Base-by-base conservation (phyloP, 306 rosid genomes). In the Corylus heterophylla region DNA sequence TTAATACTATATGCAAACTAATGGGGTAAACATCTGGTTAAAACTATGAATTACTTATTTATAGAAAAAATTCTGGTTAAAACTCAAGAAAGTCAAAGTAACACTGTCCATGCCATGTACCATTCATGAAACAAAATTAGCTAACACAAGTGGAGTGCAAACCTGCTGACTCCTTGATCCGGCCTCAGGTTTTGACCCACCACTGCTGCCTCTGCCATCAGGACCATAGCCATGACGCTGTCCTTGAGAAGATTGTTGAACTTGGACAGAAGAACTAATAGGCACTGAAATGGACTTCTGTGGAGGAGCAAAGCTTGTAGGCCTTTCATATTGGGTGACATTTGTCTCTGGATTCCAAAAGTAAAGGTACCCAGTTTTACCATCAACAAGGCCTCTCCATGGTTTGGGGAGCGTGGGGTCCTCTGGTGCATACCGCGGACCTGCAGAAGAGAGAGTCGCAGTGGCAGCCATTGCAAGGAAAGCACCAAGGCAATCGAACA, bases 301-400 rank as follows among this genome's bases (percentile, higher is more conserved):
- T 3, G 22, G 87, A 71, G 87, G 83, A 52, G 87, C 87, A 59
- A 92, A 50, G 75, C 79, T 73, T 0, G 83, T 71, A 56, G 99
- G 99, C 83, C 92, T 90, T 80, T 96, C 99, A 22, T 96, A 96
- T 77, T 96, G 99, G 39, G 99, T 96, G 18, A 92, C 91, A 87
- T 96, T 96, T 49, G 99, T 96, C 87, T 88, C 99, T 1, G 99
- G 99, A 84, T 96, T 96, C 99, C 99, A 96, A 78, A 91, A 96
- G 90, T 96, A 96, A 39, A 96, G 94, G 81, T 91, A 96, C 67
- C 99, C 99, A 6, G 99, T 96, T 88, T 93, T 96, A 8, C 99
- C 99, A 87, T 96, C 99, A 74, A 96, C 98, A 50, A 96, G 94
- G 73, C 99, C 99, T 68, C 79, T 81, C 99, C 99, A 96, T 29